Conservation (phyloP, 2,329 filamentous ascomycete genomes). For the Cordyceps cicadae region DNA sequence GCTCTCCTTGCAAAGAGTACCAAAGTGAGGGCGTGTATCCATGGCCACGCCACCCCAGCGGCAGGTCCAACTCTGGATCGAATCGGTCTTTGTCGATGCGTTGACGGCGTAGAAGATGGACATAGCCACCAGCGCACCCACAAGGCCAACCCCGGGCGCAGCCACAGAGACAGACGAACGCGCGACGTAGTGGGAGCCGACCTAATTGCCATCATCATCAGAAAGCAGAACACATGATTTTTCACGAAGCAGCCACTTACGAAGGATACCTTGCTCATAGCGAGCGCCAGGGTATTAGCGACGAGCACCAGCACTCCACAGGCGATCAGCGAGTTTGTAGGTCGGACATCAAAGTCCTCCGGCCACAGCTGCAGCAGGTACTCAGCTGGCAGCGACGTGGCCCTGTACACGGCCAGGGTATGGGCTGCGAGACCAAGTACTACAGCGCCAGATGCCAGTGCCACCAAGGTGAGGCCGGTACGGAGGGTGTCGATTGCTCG, state of each 20-base stretch:
- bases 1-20: conserved; percentile 48
- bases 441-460: conserved; percentile 42
- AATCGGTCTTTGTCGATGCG: conserved; percentile 42
- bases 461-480: conserved; percentile 40
- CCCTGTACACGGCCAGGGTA: conserved; percentile 46
- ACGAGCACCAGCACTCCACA: conserved; percentile 42
- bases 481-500: conserved; percentile 36
- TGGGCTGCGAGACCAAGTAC: conserved; percentile 48
- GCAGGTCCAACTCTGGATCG: conserved; percentile 55
- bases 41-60: conserved; percentile 50
- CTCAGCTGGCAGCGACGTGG: conserved; percentile 39
- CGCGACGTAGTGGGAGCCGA: conserved; percentile 11
- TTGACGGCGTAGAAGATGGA: conserved; percentile 51
- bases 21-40: conserved; percentile 45
- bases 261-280: conserved; percentile 38
- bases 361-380: conserved; percentile 52
- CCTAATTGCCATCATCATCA: conserved; percentile 11
- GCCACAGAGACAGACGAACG: conserved; percentile 18
- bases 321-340: conserved; percentile 46
- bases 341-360: conserved; percentile 45
- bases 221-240: neutral
- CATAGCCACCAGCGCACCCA: conserved; percentile 42
- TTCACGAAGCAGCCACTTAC: conserved; percentile 32
- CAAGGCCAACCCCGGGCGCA: conserved; percentile 23
- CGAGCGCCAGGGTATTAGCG: conserved; percentile 39